Evolutionary conservation across 176 grass and related monocot species (phyloP), one percentile per base, ranked within the genome.

Genomic region (Avena sativa): DNA sequence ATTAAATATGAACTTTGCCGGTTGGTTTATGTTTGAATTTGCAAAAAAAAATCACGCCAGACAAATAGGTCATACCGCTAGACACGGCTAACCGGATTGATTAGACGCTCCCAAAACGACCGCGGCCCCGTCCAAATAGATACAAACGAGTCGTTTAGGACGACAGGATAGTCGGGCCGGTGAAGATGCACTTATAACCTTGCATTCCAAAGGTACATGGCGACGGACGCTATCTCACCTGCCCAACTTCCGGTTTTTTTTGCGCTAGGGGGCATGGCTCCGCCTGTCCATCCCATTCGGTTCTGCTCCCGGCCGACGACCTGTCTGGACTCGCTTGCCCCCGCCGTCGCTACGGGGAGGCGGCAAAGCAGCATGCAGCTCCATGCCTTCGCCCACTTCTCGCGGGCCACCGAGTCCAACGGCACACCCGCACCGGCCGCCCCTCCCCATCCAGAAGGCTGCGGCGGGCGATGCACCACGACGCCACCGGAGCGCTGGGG

Each of bases 221-320:
- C 46, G 46, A 10, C 46, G 40, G 40, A 43, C 40, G 40, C 40
- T 7, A 43, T 43, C 46, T 48, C 46, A 48, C 9, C 46, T 49
- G 23, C 79, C 62, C 10, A 68, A 36, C 16, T 30, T 32, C 26
- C 26, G 6, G 40, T 7, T 43, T 43, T 43, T 43, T 81, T 52
- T 9, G 62, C 63, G 47, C 79, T 1, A 53, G 62, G 62, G 79
- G 61, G 59, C 8, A 48, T 81, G 79, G 21, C 79, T 80, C 46
- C 5, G 59, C 5, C 21, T 10, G 14, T 48, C 58, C 59, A 28
- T 28, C 63, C 9, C 20, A 23, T 25, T 79, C 9, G 12, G 21
- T 25, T 46, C 26, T 63, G 38, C 82, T 75, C 71, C 43, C 38
- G 71, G 71, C 82, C 71, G 71, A 76, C 83, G 83, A 15, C 68